Evolutionary conservation across 805 yeast species (phyloP).

Genomic region (Nakazawaea ishiwadae): DNA sequence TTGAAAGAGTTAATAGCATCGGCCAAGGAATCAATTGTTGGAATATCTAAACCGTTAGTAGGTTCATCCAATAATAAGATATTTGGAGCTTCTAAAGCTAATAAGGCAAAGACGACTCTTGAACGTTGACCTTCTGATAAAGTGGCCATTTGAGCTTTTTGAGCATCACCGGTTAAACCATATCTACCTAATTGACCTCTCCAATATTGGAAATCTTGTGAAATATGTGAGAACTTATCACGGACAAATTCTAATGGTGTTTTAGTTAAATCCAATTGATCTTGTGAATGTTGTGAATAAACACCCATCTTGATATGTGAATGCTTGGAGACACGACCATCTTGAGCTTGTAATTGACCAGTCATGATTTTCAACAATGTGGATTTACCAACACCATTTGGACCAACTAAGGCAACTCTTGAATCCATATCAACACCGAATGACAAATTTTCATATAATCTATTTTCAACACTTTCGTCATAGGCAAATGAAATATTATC

Average conservation of each 20-base stretch:
- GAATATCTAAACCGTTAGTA: constrained; percentile 98
- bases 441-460: constrained; percentile 84
- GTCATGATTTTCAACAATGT: constrained; percentile 95
- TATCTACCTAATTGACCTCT: constrained; percentile 97
- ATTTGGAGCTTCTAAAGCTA: constrained; percentile 94
- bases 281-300: constrained; percentile 98
- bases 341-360: constrained; percentile 84
- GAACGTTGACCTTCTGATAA: constrained; percentile 99
- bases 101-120: constrained; percentile 93
- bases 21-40: constrained; percentile 96
- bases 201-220: constrained; percentile 99
- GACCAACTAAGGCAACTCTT: constrained; percentile 95
- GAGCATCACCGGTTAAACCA: constrained; percentile 98
- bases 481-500: constrained; percentile 93
- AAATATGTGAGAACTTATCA: constrained; percentile 81
- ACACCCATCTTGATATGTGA: constrained; percentile 98
- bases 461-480: constrained; percentile 76
- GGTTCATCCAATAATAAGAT: constrained; percentile 97
- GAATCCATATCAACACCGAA: constrained; percentile 99
- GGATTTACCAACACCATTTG: constrained; percentile 99
- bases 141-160: constrained; percentile 98
- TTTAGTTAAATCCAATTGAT: constrained; percentile 93
- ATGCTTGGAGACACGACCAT: constrained; percentile 95
- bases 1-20: constrained; percentile 91
- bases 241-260: constrained; percentile 96